A percentile compares a stretch with the other conserved stretches of the same genome.
Conservation (phyloP, 176 grass and related monocot species). For the Musa troglodytarum region DNA sequence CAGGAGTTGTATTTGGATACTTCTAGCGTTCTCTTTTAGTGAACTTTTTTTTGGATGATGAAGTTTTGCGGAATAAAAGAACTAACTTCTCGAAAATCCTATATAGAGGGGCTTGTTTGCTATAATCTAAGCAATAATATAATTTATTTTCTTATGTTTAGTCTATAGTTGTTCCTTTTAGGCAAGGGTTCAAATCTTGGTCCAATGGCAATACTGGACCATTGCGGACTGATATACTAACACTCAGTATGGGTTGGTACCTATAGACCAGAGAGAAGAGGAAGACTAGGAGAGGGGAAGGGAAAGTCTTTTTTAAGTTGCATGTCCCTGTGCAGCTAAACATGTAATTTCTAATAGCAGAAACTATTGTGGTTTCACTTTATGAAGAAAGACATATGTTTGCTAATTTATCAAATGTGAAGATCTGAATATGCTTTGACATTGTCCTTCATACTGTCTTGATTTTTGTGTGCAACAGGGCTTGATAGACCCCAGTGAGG, state of each 20-base stretch:
- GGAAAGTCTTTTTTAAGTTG: neutral
- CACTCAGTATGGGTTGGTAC: too few species aligned
- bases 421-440: neutral
- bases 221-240: too few species aligned
- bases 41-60: neutral
- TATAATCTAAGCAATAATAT: neutral
- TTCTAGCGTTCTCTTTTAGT: neutral
- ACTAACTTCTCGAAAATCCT: too few species aligned
- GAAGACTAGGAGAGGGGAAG: too few species aligned
- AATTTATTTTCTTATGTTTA: neutral
- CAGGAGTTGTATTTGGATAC: neutral
- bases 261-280: too few species aligned
- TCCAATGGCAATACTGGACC: too few species aligned
- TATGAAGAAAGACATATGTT: too few species aligned
- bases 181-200: too few species aligned
- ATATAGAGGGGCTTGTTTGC: neutral
- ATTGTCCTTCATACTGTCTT: neutral
- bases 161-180: neutral
- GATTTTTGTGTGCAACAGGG: conserved; percentile 13
- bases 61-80: too few species aligned
- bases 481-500: conserved; percentile 7
- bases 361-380: neutral
- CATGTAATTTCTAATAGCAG: neutral
- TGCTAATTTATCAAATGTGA: neutral
- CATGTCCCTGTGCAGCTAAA: neutral